Conservation (phyloP, 2,329 filamentous ascomycete genomes). For the Fusarium coffeatum region DNA sequence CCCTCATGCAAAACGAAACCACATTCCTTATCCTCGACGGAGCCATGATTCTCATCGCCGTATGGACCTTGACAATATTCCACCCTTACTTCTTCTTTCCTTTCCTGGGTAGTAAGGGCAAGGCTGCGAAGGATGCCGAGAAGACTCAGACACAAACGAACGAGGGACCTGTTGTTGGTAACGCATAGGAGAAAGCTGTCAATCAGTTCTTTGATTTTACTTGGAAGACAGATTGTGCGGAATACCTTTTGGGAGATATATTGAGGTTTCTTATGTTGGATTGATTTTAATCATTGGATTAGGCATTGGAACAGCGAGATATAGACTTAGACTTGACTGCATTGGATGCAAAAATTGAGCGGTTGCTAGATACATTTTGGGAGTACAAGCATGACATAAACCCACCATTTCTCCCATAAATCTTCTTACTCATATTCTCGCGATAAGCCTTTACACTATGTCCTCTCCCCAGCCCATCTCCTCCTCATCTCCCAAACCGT, state of each 20-base stretch:
- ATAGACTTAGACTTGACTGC: not conserved
- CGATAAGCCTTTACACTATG: not conserved
- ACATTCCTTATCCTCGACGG: conserved; percentile 37
- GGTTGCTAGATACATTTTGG: not conserved
- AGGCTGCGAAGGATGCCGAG: not conserved
- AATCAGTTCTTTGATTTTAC: not conserved
- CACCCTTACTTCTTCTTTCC: conserved; percentile 38
- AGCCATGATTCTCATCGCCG: conserved; percentile 32
- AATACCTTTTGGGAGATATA: not conserved
- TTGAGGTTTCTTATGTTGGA: not conserved
- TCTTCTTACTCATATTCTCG: too few species aligned
- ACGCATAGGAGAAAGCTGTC: accelerated
- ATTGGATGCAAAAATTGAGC: not conserved
- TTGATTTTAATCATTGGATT: too few species aligned
- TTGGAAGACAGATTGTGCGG: not conserved
- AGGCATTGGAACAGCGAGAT: too few species aligned
- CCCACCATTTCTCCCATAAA: too few species aligned
- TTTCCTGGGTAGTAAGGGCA: conserved; percentile 17
- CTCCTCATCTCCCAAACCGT: not conserved
- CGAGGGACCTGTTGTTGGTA: conserved; percentile 4
- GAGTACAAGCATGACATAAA: too few species aligned
- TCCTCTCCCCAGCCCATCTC: not conserved
- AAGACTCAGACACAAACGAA: not conserved
- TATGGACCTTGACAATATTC: conserved; percentile 35
- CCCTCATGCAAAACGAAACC: conserved; percentile 39